Evolutionary conservation across 768 basidiomycete genomes (phyloP).

Genomic region (Macrocybe gigantea): DNA sequence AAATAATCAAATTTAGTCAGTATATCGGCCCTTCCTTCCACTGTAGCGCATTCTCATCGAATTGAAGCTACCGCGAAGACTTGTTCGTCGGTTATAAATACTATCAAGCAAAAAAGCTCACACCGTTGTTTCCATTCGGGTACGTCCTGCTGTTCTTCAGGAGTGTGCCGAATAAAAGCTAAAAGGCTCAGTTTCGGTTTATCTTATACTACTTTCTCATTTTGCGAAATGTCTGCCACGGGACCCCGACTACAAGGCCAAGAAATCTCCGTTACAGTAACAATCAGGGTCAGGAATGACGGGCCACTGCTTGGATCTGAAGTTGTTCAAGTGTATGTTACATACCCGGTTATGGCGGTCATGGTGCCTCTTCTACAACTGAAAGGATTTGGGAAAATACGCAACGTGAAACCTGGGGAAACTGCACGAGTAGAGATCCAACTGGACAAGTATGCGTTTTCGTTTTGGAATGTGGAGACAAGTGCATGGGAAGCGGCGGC

Average conservation of each 20-base stretch:
- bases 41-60: background rate
- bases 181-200: constrained; percentile 48
- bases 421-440: constrained; percentile 31
- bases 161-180: background rate
- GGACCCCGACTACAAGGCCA: constrained; percentile 17
- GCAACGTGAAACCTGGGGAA: constrained; percentile 42
- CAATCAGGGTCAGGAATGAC: constrained; percentile 48
- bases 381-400: constrained; percentile 59
- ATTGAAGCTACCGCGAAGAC: constrained; percentile 49
- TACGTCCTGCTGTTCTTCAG: constrained; percentile 13
- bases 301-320: constrained; percentile 51
- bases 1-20: constrained; percentile 45
- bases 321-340: constrained; percentile 62
- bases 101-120: constrained; percentile 47
- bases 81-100: constrained; percentile 68
- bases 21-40: background rate
- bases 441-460: constrained; percentile 66
- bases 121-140: constrained; percentile 67
- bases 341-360: constrained; percentile 42
- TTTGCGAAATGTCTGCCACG: constrained; percentile 40
- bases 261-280: constrained; percentile 29
- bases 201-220: constrained; percentile 68
- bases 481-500: constrained; percentile 42
- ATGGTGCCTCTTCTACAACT: constrained; percentile 57
- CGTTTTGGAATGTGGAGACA: constrained; percentile 48